A percentile compares a stretch with the other conserved stretches of the same genome.
Evolutionary conservation across 306 rosid species (phyloP).

Genomic region (Corylus americana): DNA sequence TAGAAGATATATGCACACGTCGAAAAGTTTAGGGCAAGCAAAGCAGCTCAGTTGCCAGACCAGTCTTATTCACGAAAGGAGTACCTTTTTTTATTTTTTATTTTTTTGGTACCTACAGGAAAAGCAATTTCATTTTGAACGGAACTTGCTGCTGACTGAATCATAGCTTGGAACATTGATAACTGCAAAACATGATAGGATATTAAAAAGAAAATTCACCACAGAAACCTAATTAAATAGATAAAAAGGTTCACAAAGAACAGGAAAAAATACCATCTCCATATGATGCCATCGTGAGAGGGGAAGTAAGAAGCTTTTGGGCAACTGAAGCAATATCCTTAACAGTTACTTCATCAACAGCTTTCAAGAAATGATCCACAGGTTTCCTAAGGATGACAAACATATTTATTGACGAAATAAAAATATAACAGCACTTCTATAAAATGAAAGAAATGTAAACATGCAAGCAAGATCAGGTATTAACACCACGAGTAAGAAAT

Average conservation of each 20-base stretch:
- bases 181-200: slow-evolving; percentile 51
- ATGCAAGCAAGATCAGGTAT: slow-evolving; percentile 12
- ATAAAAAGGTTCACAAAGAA: neutral
- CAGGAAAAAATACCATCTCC: slow-evolving; percentile 69
- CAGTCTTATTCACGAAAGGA: slow-evolving; percentile 11
- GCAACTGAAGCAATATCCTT: slow-evolving; percentile 70
- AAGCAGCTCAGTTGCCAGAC: slow-evolving; percentile 3
- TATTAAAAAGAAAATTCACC: slow-evolving; percentile 8
- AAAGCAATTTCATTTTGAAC: slow-evolving; percentile 43
- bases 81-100: slow-evolving; percentile 29
- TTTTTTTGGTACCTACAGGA: neutral
- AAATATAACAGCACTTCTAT: neutral
- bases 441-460: neutral
- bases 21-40: neutral
- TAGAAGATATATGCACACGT: slow-evolving; percentile 23
- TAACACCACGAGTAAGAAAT: neutral
- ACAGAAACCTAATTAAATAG: neutral
- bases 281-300: slow-evolving; percentile 87
- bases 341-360: slow-evolving; percentile 65
- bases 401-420: slow-evolving; percentile 8
- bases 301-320: slow-evolving; percentile 80
- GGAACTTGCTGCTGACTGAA: slow-evolving; percentile 72
- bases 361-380: slow-evolving; percentile 71
- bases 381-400: slow-evolving; percentile 56
- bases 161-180: slow-evolving; percentile 72